A percentile compares a stretch with the other conserved stretches of the same genome.
phyloP scores from a whole-genome alignment of 257 asterid genomes.

The Rhazya stricta region DNA sequence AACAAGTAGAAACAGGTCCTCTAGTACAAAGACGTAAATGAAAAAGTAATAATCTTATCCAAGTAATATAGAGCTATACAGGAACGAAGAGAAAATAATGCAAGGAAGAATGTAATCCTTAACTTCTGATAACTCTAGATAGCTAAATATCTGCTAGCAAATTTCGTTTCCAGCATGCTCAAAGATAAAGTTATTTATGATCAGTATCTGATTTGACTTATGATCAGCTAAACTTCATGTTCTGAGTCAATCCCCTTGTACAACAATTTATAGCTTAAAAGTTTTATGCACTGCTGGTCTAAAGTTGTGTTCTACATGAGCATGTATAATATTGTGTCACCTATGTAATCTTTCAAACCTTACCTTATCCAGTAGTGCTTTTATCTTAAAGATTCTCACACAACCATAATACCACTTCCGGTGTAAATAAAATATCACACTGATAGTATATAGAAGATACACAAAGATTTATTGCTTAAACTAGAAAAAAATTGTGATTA shows the following conservation, averaged over 20 bases:
- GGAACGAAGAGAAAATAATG: background rate
- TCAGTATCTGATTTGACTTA: too few relatives aligned
- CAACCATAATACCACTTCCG: background rate
- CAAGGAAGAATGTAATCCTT: background rate
- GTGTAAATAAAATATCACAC: background rate
- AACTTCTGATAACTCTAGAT: background rate
- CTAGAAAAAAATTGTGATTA: background rate
- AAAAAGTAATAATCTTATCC: conserved; percentile 1
- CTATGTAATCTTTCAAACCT: background rate
- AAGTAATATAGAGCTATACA: background rate
- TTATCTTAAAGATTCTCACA: background rate
- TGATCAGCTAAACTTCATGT: background rate
- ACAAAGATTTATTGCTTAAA: background rate
- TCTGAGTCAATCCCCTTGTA: background rate
- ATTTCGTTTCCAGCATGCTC: background rate
- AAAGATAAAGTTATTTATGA: too few relatives aligned
- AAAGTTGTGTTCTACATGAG: background rate
- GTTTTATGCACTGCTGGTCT: too few relatives aligned
- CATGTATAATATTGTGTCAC: background rate
- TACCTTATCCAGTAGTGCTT: background rate
- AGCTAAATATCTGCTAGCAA: background rate
- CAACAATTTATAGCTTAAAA: too few relatives aligned
- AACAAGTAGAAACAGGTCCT: background rate
- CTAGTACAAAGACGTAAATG: background rate
- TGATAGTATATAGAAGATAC: background rate